Base-by-base conservation (phyloP, 768 basidiomycete species). In the Leccinum fibrillosum region DNA sequence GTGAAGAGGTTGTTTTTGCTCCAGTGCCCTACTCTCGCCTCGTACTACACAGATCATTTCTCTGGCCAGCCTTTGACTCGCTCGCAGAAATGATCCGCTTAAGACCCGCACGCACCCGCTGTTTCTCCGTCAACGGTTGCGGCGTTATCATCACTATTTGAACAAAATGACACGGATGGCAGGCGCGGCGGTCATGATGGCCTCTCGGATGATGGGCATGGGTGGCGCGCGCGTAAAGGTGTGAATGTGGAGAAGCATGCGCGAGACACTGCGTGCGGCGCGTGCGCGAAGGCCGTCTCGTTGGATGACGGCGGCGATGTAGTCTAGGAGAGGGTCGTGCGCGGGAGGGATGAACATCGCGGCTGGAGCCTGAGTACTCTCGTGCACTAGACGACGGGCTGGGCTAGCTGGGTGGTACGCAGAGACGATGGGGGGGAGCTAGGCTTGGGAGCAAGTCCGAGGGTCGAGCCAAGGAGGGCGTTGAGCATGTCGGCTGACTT, bases 191-290 rank as follows among this genome's bases (percentile, higher is more conserved):
- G 79, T 67, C 23, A 81, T 66, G 52, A 97, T 75, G 0, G 94
- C 94, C 66, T 86, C 72, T 39, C 86, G 85, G 4, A 97, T 75
- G 62, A 96, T 82, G 17, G 90, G 90, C 34, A 93, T 76, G 0
- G 94, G 89, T n/a, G 86, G 84, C 10, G 85, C 82, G 54, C 86
- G 80, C 15, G 92, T 95, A 57, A 88, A 76, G 17, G 85, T 79
- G 69, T 89, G 88, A 42, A 95, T 82, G 66, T 86, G 78, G 17
- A 85, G 71, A n/a, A 93, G 83, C 62, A 82, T 86, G 21, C 77
- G 71, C 2, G 85, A 80, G 48, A 86, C 79, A 44, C 76, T 75
- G 34, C 78, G 80, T 1, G 82, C 73, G 0, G 89, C 88, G 21
- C 78, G 76, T 9, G 88, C 78, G 57, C 86, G 82, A 56, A 85